Evolutionary conservation across 1,139 yeast genomes (phyloP), one percentile per base, ranked within the genome.

Genomic region (Citeromyces hawaiiensis): DNA sequence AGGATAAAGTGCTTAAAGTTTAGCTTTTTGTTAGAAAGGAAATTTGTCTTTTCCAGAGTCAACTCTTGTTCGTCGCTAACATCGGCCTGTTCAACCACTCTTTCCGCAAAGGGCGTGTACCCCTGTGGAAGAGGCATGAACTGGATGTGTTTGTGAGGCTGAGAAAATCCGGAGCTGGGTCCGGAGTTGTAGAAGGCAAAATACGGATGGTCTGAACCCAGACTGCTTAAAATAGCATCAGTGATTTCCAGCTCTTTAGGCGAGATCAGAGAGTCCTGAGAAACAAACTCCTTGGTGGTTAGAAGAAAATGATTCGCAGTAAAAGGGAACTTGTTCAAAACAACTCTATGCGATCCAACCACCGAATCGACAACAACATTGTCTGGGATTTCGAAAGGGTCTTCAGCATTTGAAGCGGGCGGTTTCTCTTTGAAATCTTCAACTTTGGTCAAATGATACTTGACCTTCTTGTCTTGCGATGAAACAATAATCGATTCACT

Each of bases 131-230:
- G 61, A 29, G 76, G 69, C 69, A 88, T 64, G 56, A 88, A 78
- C 59, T 91, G 98, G 44, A 88, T 59, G 60, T 91, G 98, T 52
- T 85, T 85, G 60, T 91, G 98, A 38, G 86, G 81, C 51, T 87
- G 93, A 0, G 96, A 85, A 6, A 96, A 95, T 1, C 97, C 98
- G 47, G 94, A 78, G 49, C 76, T 69, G 19, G 76, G 75, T 4
- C 97, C 97, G 53, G 87, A 78, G 56, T 91, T 91, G 67, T 75
- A 91, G 57, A 91, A 88, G 0, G 86, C 91, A 57, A 88, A 66
- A 69, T 70, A 72, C 9, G 47, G 68, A 63, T 46, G 57, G 45
- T 44, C 59, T 57, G 40, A 34, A 38, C 56, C 56, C 38, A 71
- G 46, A 16, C 56, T 54, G 14, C 55, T 51, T 43, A 88, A 61